Percentiles rank a stretch among this genome's conserved stretches.
Conservation (phyloP, 2,329 filamentous ascomycete genomes). For the Penicillium nordicum region DNA sequence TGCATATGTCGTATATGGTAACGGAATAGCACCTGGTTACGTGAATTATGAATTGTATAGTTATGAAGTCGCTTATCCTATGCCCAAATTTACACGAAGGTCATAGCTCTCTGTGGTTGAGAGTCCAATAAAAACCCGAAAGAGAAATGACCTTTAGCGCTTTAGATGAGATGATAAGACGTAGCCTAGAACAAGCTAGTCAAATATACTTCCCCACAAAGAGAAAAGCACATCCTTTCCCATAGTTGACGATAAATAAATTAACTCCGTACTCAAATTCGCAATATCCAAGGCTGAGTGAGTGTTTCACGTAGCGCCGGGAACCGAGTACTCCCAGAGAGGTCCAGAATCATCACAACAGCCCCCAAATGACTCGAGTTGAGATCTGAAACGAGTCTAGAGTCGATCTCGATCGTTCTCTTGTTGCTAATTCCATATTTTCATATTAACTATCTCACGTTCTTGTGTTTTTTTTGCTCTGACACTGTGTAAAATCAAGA, state of each 20-base stretch:
- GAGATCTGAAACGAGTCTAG: neutral
- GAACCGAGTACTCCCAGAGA: neutral
- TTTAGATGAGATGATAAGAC: neutral
- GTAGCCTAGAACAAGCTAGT: neutral
- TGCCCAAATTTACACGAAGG: neutral
- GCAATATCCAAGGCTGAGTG: neutral
- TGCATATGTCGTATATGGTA: neutral
- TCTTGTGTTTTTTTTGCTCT: too few relatives aligned
- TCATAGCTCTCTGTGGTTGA: neutral
- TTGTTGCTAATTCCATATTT: neutral
- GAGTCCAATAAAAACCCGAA: neutral
- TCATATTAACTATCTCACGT: neutral
- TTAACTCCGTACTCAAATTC: neutral
- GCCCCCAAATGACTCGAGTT: neutral
- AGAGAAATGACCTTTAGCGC: neutral
- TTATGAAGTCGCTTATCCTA: neutral
- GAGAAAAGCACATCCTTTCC: neutral
- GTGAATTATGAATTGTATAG: neutral
- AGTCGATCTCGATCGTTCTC: neutral
- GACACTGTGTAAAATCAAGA: slow-evolving; percentile 16
- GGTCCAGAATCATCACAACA: neutral
- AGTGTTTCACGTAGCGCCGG: slow-evolving; percentile 6
- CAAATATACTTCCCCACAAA: neutral
- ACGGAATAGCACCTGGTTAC: neutral
- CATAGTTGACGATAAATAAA: neutral